These are phyloP conservation scores for Trichoderma orchidacearum DNA, from an alignment of 495 filamentous ascomycete genomes.

Conservation along the genomic window DNA sequence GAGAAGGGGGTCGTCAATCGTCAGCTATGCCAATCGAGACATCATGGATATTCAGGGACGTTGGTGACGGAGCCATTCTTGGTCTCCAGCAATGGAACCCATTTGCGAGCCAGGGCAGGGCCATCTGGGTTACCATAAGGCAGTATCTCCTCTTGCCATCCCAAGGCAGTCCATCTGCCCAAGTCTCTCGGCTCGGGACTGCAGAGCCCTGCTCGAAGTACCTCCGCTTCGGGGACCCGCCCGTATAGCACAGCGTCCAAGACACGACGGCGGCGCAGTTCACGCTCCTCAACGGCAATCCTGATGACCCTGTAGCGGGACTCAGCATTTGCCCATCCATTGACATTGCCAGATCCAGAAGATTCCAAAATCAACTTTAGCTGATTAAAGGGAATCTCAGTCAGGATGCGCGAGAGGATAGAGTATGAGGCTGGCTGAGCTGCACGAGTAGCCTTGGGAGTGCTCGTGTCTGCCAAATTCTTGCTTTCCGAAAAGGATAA, in stretches of 20 bases:
- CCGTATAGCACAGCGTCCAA: slow-evolving; percentile 18
- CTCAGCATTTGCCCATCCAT: slow-evolving; percentile 28
- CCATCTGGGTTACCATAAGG: slow-evolving; percentile 11
- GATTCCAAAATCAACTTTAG: slow-evolving; percentile 44
- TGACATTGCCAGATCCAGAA: slow-evolving; percentile 23
- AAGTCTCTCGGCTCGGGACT: slow-evolving; percentile 9
- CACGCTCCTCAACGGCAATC: slow-evolving; percentile 46
- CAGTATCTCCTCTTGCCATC: slow-evolving; percentile 28
- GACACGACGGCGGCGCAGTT: slow-evolving; percentile 26
- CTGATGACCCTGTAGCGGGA: slow-evolving; percentile 30
- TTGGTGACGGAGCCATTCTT: background rate
- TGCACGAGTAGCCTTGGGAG: background rate
- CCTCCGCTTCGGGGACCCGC: slow-evolving; percentile 10
- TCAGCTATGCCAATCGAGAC: background rate
- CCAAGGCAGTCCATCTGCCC: slow-evolving; percentile 18
- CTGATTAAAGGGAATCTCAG: slow-evolving; percentile 48
- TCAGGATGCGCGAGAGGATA: slow-evolving; percentile 44
- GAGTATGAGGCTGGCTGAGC: slow-evolving; percentile 6
- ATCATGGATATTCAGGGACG: background rate
- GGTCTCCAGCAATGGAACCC: slow-evolving; percentile 8
- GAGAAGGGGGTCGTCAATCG: background rate
- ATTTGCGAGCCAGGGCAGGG: slow-evolving; percentile 15
- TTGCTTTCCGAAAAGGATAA: slow-evolving; percentile 29
- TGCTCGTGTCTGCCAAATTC: background rate
- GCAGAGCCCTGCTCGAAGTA: slow-evolving; percentile 14